Evolutionary conservation across 1,284 basidiomycete species (phyloP), one percentile per base, ranked within the genome.

Genomic region (Porphyrellus sp.): DNA sequence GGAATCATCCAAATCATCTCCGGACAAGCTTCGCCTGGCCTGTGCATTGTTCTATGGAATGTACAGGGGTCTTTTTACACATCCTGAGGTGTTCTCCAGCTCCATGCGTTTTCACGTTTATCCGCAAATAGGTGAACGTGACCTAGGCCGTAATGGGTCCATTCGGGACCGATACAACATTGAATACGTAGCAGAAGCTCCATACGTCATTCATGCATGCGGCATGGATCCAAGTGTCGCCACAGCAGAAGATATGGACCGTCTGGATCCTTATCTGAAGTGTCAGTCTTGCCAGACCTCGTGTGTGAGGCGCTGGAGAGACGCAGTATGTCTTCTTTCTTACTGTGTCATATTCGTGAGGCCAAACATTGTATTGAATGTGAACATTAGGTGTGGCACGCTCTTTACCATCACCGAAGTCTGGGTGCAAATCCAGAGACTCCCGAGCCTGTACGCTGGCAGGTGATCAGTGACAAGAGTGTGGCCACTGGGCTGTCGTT

Each of bases 181-280:
- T 24, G 1, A 2, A 27, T 57, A 50, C 16, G 20, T 53, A 13
- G 20, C 27, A 7, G 52, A 25, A 18, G 57, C 59, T 4, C 51
- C 46, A 1, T 38, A 52, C 18, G 21, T 55, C 4, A 28, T 58
- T 6, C 38, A 28, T 23, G 40, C 38, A 9, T 58, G 55, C 8
- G 58, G 58, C 1, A 20, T 58, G 25, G 55, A 64, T 25, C 60
- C 58, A 18, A 35, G 25, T 8, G 45, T 52, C 6, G 52, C 58
- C 23, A 64, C 60, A 5, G 21, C 25, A 4, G 46, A 52, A 11
- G 63, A 62, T 2, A 53, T 63, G 60, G 54, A 63, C 18, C 43
- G 20, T 25, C 54, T 39, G 15, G 43, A 58, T 27, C 59, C 41
- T 38, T 59, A 55, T 24, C 13, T 59, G 3, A 24, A 12, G 9